Evolutionary conservation across 2,329 filamentous ascomycete genomes (phyloP).

Genomic region (Chaetomiaceae sp.): DNA sequence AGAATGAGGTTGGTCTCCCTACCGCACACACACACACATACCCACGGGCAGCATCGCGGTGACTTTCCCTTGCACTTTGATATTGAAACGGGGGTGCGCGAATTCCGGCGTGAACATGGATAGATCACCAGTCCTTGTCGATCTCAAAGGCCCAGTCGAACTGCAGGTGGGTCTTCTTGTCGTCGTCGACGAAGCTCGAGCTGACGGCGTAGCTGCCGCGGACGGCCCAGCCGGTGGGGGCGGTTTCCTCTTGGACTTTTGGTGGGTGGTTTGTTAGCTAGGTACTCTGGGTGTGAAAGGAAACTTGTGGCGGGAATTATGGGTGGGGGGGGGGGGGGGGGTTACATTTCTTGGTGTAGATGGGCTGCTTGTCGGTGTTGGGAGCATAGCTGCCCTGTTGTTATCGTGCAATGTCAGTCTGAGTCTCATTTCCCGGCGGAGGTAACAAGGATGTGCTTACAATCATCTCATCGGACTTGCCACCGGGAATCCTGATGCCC

Average conservation of each 20-base stretch:
- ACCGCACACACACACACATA: too few species aligned
- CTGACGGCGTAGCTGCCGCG: conserved; percentile 86
- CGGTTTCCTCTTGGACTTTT: conserved; percentile 62
- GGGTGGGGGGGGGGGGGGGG: not conserved
- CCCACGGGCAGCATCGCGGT: too few species aligned
- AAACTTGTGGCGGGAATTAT: not conserved
- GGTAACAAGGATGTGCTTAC: conserved; percentile 46
- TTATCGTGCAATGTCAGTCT: conserved; percentile 16
- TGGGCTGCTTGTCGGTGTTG: conserved; percentile 79
- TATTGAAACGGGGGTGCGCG: too few species aligned
- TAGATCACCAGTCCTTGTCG: conserved; percentile 80
- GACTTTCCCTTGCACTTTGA: too few species aligned
- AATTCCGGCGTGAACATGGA: too few species aligned
- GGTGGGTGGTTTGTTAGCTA: not conserved
- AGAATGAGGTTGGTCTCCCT: too few species aligned
- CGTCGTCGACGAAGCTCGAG: conserved; percentile 92
- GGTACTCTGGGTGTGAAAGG: not conserved
- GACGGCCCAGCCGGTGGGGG: conserved; percentile 82
- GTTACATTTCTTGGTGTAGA: conserved; percentile 87
- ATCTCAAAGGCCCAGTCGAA: conserved; percentile 98
- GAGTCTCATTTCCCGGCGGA: not conserved
- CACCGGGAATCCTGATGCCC: conserved; percentile 63
- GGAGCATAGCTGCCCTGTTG: conserved; percentile 83
- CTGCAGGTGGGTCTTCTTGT: conserved; percentile 80
- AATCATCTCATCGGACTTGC: conserved; percentile 98